Evolutionary conservation across 768 basidiomycete species (phyloP), one percentile per base, ranked within the genome.

Genomic region (Phanerochaete sordida): DNA sequence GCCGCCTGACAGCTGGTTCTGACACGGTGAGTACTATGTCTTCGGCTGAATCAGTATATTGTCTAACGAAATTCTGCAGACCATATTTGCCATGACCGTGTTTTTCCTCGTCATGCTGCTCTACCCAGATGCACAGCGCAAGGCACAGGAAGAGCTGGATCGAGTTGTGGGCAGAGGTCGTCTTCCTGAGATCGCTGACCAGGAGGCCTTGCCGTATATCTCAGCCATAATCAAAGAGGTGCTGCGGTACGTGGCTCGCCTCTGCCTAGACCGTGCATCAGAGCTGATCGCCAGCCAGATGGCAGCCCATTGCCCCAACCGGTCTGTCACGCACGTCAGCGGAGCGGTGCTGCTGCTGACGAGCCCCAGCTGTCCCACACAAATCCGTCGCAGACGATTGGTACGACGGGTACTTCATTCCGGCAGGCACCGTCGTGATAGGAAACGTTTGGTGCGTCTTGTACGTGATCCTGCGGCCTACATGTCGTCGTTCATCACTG

Each of bases 61-160:
- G 4, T n/a, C 28, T 19, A 12, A 2, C 16, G 4, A 5, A 6
- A 15, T 2, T 13, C 16, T 12, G 3, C 6, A 51, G 49, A 51
- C 49, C 2, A 13, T 51, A 3, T 28, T 30, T 15, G 15, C 28
- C 3, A 11, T 51, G 49, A 13, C 9, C 43, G 28, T 16, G 1
- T 60, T 61, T 33, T 39, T 61, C 24, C 21, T 24, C 11, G 55
- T n/a, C 26, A 56, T 61, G 46, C 9, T 35, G 1, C 24, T 43
- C 19, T 26, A n/a, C 21, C 60, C 60, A 2, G 47, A 56, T 7
- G 47, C 51, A 7, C 60, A 61, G 48, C 15, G 31, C 9, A 48
- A 57, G 27, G 60, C 47, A 7, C 44, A 61, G 39, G 30, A 37
- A 7, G 60, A 61, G 13, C 48, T 61, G 6, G 54, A 61, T 23